Evolutionary conservation across 305 asterid genomes (phyloP).

Genomic region (Lippia alba): DNA sequence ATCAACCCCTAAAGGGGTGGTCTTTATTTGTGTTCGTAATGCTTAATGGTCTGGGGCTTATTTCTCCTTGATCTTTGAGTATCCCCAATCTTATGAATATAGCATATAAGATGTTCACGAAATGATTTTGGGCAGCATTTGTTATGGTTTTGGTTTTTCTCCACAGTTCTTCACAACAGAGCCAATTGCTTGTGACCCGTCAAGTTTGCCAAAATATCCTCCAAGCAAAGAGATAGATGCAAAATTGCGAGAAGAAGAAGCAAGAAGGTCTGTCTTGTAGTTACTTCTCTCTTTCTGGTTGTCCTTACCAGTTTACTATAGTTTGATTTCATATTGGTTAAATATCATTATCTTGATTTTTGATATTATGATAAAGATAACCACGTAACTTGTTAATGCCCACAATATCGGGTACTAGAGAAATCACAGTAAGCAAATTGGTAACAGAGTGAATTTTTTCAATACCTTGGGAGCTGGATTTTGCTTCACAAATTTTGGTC

Average conservation of each 20-base stretch:
- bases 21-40: background rate
- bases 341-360: conserved; percentile 7
- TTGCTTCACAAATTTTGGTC: conserved; percentile 18
- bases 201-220: conserved; percentile 73
- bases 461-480: conserved; percentile 27
- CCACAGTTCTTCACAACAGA: conserved; percentile 64
- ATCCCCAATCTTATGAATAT: background rate
- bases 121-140: conserved; percentile 19
- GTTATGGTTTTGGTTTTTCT: conserved; percentile 12
- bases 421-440: background rate
- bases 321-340: conserved; percentile 13
- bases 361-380: background rate
- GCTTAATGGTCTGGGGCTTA: background rate
- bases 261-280: conserved; percentile 55
- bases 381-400: background rate
- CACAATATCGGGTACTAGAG: background rate
- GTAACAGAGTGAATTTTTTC: background rate
- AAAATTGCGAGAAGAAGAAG: conserved; percentile 74
- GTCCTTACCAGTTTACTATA: background rate
- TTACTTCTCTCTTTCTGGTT: background rate
- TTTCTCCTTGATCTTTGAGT: background rate
- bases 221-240: conserved; percentile 87
- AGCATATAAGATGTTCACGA: background rate
- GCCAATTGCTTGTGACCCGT: conserved; percentile 77
- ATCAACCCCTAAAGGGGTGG: background rate